Evolutionary conservation across 2,329 filamentous ascomycete genomes (phyloP).

Genomic region (Cercospora sp.): DNA sequence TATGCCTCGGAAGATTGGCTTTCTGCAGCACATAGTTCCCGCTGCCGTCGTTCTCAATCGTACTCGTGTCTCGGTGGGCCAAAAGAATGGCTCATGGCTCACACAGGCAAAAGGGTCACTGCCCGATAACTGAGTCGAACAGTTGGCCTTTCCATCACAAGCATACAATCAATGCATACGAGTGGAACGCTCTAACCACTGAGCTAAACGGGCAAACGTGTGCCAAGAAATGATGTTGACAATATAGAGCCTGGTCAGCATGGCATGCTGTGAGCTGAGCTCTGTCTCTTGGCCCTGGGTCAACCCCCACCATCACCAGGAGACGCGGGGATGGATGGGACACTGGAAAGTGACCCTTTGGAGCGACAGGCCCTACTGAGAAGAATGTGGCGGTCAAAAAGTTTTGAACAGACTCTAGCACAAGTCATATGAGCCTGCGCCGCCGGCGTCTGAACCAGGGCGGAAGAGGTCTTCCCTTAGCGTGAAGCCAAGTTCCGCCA

Average conservation of each 20-base stretch:
- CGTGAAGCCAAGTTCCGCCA: neutral
- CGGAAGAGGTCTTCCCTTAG: slow-evolving; percentile 14
- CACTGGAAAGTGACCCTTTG: neutral
- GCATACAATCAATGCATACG: neutral
- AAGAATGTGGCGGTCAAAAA: neutral
- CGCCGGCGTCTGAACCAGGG: slow-evolving; percentile 8
- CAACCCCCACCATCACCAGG: neutral
- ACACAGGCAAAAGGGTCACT: neutral
- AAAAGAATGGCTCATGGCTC: neutral
- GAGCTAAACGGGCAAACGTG: neutral
- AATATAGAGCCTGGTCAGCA: neutral
- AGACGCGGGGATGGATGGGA: neutral
- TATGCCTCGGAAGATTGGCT: neutral
- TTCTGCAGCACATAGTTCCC: neutral
- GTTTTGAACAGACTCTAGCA: neutral
- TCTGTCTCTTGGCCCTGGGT: neutral
- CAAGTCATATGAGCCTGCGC: slow-evolving; percentile 2
- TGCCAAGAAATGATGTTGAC: neutral
- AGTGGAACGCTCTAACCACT: neutral
- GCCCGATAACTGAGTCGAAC: neutral
- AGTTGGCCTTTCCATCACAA: neutral
- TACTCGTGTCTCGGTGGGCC: neutral
- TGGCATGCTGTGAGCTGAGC: neutral
- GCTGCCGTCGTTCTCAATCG: neutral
- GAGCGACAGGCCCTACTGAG: neutral